Conservation (phyloP, 2,329 filamentous ascomycete species). For the Paracoccidioides lutzii region DNA sequence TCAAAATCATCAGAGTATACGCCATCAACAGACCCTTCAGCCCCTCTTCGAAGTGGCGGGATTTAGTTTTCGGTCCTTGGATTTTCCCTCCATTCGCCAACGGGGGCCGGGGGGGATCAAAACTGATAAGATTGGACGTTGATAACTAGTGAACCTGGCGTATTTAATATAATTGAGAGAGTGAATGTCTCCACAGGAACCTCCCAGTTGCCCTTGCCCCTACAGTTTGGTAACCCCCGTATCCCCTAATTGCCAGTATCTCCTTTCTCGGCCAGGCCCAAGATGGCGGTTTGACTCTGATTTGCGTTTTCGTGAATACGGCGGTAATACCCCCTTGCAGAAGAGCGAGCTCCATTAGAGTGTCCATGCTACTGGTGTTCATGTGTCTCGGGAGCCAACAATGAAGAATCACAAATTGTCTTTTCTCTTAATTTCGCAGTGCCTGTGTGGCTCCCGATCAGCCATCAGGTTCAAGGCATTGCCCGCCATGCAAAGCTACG, state of each 20-base stretch:
- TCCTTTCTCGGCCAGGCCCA: conserved; percentile 40
- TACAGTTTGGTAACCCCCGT: conserved; percentile 29
- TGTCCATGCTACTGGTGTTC: conserved; percentile 22
- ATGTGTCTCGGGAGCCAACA: conserved; percentile 25
- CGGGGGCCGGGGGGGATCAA: conserved; percentile 30
- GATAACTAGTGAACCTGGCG: conserved; percentile 34
- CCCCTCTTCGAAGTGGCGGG: conserved; percentile 36
- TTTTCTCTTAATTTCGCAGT: conserved; percentile 23
- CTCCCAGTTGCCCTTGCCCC: conserved; percentile 7
- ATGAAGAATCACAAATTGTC: conserved; percentile 20
- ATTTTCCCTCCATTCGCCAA: conserved; percentile 42
- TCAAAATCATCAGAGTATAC: conserved; percentile 36
- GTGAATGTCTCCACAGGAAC: conserved; percentile 32
- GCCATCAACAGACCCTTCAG: conserved; percentile 38
- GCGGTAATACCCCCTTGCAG: conserved; percentile 29
- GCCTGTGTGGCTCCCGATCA: background rate
- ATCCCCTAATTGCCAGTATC: conserved; percentile 41
- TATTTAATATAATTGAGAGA: conserved; percentile 46
- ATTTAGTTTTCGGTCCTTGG: conserved; percentile 41
- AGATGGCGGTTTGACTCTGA: conserved; percentile 36
- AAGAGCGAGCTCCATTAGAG: conserved; percentile 18
- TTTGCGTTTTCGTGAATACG: conserved; percentile 34
- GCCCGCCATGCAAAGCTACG: background rate
- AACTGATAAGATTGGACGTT: conserved; percentile 39
- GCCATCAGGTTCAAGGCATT: background rate